Evolutionary conservation across 768 basidiomycete species (phyloP), one percentile per base, ranked within the genome.

Genomic region (Ephemerocybe angulata): DNA sequence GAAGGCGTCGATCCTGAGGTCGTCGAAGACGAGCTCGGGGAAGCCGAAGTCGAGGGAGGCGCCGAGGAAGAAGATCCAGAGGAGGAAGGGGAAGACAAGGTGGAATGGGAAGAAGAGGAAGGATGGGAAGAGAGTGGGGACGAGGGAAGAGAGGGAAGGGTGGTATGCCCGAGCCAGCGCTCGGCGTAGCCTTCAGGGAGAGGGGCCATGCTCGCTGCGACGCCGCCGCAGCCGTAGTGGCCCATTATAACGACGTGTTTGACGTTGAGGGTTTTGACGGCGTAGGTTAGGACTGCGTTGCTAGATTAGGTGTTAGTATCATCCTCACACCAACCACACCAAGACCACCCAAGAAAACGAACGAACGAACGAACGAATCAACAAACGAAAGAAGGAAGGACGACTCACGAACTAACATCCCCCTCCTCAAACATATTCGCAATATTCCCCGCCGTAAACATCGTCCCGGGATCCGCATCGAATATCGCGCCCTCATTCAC

Each of bases 381-480:
- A 21, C 13, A 22, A 44, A 3, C 12, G 2, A 44, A 44, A 35
- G 33, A 35, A 35, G 33, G 17, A 17, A 35, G 17, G 33, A 35
- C 12, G 22, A 63, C 67, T 57, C 37, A 70, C 68, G 66, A 67
- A 50, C 64, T 68, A 11, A 56, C 21, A 54, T 71, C 70, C 17
- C 52, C 54, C 46, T 69, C 66, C 29, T 68, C 65, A 54, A 67
- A 69, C 21, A 64, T 60, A 56, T 69, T 71, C 15, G 70, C 68
- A 49, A 71, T 68, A 43, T 69, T 69, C 28, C 67, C 66, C 6
- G 70, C 65, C 4, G 68, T 71, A 49, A 71, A 71, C 54, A 69
- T 64, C 0, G 67, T 69, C 1, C 68, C 70, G 3, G 68, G 70
- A 30, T 61, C 56, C 0, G 68, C 62, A 1, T 61, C 60, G 50